A percentile compares a stretch with the other conserved stretches of the same genome.
phyloP scores from a whole-genome alignment of 179 eudicot genomes.

The Amaranthus tricolor region DNA sequence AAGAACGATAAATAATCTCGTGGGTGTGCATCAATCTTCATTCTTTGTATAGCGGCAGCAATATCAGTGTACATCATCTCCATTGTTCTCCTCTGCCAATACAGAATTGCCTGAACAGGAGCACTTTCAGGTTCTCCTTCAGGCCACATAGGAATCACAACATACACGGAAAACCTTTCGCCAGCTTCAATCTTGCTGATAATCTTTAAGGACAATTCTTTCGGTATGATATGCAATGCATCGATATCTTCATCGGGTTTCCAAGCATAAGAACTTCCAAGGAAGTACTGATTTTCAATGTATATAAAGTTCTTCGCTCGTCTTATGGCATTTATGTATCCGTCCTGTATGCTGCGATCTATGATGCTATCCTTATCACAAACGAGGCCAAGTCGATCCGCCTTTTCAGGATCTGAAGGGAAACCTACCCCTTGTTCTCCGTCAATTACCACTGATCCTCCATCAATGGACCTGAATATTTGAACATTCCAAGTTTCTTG shows the following conservation, averaged over 20 bases:
- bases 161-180: conserved; percentile 45
- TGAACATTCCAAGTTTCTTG: conserved; percentile 65
- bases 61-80: conserved; percentile 66
- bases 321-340: conserved; percentile 65
- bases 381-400: conserved; percentile 40
- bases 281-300: conserved; percentile 66
- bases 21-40: conserved; percentile 31
- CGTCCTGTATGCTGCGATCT: conserved; percentile 70
- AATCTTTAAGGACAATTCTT: conserved; percentile 63
- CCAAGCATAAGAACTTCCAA: conserved; percentile 65
- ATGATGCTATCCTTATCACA: conserved; percentile 46
- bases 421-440: conserved; percentile 48
- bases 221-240: conserved; percentile 59
- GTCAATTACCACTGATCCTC: conserved; percentile 53
- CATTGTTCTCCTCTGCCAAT: conserved; percentile 65
- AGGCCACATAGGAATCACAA: conserved; percentile 75
- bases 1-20: conserved; percentile 64
- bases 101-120: conserved; percentile 54
- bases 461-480: conserved; percentile 64
- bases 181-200: conserved; percentile 54
- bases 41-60: conserved; percentile 34
- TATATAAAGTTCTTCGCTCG: conserved; percentile 61
- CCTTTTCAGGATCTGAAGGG: conserved; percentile 33
- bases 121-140: conserved; percentile 59
- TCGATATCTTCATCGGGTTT: conserved; percentile 38